Evolutionary conservation across 2,329 filamentous ascomycete species (phyloP).

Genomic region (Curvularia sp.): DNA sequence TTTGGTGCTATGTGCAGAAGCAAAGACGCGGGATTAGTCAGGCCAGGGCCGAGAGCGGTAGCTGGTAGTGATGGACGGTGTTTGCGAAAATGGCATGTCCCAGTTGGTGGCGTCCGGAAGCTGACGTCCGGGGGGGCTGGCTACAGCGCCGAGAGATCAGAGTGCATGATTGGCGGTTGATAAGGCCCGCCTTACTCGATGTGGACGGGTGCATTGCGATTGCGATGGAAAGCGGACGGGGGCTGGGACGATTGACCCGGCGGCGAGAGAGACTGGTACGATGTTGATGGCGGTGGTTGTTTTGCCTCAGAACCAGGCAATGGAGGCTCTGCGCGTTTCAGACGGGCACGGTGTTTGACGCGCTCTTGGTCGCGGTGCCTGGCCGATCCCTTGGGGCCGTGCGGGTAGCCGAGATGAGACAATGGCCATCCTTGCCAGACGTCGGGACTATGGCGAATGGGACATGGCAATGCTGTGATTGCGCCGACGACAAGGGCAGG

Average conservation of each 20-base stretch:
- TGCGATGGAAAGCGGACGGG: not conserved
- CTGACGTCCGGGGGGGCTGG: not conserved
- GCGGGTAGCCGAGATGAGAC: conserved; percentile 19
- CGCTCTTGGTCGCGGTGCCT: conserved; percentile 1
- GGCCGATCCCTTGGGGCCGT: conserved; percentile 8
- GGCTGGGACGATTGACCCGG: not conserved
- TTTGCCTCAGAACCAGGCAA: conserved; percentile 13
- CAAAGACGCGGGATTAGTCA: not conserved
- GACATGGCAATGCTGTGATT: not conserved
- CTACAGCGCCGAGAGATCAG: not conserved
- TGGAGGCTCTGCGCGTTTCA: conserved; percentile 18
- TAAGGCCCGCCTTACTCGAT: not conserved
- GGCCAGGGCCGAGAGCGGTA: too few relatives aligned
- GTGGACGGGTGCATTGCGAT: not conserved
- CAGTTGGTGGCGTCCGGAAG: conserved; percentile 13
- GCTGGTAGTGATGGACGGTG: not conserved
- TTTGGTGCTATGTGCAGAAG: not conserved
- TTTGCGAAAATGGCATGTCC: not conserved
- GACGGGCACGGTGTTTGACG: conserved; percentile 5
- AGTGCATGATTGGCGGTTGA: not conserved
- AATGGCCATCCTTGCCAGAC: conserved; percentile 7
- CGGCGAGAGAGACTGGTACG: not conserved
- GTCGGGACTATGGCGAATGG: conserved; percentile 10
- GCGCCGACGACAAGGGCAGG: conserved; percentile 8
- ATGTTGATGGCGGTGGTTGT: not conserved